Evolutionary conservation across 805 yeast genomes (phyloP).

Genomic region (Ogataea sp.): DNA sequence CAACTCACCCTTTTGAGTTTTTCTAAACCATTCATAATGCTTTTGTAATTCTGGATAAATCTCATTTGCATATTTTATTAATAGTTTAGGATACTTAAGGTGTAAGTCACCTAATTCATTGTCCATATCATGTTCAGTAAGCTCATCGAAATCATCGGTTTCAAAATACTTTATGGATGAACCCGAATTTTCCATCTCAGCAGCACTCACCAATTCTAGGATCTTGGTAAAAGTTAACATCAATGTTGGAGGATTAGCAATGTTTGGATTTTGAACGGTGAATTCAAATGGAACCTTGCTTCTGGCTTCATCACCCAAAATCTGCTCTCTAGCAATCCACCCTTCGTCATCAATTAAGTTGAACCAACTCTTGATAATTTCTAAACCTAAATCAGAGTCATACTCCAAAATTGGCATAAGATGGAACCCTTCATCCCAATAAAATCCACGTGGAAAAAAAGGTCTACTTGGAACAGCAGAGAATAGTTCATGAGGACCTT

Average conservation of each 20-base stretch:
- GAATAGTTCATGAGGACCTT: conserved; percentile 73
- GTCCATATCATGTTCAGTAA: no score
- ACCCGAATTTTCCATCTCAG: neutral
- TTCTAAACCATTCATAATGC: conserved; percentile 82
- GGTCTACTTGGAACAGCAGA: conserved; percentile 88
- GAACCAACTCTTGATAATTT: conserved; percentile 84
- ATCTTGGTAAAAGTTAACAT: conserved; percentile 62
- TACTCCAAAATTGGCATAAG: conserved; percentile 72
- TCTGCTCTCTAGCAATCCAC: conserved; percentile 96
- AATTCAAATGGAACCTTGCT: conserved; percentile 80
- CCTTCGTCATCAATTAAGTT: conserved; percentile 79
- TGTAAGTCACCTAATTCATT: conserved; percentile 41
- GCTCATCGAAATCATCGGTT: conserved; percentile 30
- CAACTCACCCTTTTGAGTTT: conserved; percentile 68
- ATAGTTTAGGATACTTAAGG: conserved; percentile 48
- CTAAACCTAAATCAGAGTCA: conserved; percentile 76
- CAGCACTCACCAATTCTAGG: conserved; percentile 35
- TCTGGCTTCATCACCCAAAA: conserved; percentile 86
- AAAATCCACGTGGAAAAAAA: conserved; percentile 93
- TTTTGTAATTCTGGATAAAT: conserved; percentile 70
- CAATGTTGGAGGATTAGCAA: conserved; percentile 94
- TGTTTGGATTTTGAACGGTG: conserved; percentile 76
- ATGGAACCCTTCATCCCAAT: conserved; percentile 99
- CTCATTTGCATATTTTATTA: conserved; percentile 46
- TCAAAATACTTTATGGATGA: neutral